Percentiles rank a stretch among this genome's conserved stretches.
These are phyloP conservation scores for Oidiodendron maius DNA, from an alignment of 495 filamentous ascomycete genomes.

Conservation along the genomic window DNA sequence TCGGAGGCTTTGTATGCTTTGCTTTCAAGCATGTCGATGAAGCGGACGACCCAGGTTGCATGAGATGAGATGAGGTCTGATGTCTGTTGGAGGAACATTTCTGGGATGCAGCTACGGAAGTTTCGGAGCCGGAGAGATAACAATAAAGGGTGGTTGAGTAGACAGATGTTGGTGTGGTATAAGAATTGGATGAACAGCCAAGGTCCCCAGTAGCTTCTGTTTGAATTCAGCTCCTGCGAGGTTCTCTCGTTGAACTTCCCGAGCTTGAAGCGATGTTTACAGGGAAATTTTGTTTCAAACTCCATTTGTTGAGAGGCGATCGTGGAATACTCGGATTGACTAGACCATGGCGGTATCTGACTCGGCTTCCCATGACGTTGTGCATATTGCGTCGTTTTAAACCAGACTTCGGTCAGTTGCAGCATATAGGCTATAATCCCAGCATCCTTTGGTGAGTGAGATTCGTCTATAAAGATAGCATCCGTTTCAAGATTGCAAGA, in stretches of 20 bases:
- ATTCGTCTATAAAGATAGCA: no score
- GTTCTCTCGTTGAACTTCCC: slow-evolving; percentile 36
- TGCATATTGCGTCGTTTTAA: slow-evolving; percentile 38
- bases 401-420: slow-evolving; percentile 39
- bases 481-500: neutral
- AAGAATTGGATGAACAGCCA: slow-evolving; percentile 44
- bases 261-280: slow-evolving; percentile 38
- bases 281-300: slow-evolving; percentile 40
- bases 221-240: slow-evolving; percentile 31
- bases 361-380: slow-evolving; percentile 35
- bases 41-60: slow-evolving; percentile 43
- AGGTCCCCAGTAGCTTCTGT: slow-evolving; percentile 41
- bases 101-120: slow-evolving; percentile 36
- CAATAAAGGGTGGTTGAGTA: slow-evolving; percentile 42
- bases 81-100: slow-evolving; percentile 44
- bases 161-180: slow-evolving; percentile 43
- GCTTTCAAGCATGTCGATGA: slow-evolving; percentile 40
- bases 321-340: slow-evolving; percentile 40
- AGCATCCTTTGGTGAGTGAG: no score
- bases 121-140: slow-evolving; percentile 40
- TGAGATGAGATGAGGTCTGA: slow-evolving; percentile 42
- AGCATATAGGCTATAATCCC: slow-evolving; percentile 42
- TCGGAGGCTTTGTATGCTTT: slow-evolving; percentile 38
- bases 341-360: slow-evolving; percentile 41
- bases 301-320: slow-evolving; percentile 44